Conservation (phyloP, 2,329 filamentous ascomycete species). For the Ramichloridium luteum region DNA sequence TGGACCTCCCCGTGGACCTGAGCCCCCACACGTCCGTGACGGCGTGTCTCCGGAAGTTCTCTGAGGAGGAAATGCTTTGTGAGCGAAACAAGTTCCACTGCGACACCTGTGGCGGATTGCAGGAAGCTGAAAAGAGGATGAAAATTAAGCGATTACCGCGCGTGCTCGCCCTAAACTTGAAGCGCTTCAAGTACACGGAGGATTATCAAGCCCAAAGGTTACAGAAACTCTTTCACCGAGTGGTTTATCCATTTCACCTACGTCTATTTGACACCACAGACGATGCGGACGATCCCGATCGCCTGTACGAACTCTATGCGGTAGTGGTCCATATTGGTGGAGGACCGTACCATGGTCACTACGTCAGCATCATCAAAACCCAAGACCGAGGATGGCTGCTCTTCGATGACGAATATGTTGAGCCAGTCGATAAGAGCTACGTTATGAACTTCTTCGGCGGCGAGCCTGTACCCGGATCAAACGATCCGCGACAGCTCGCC, state of each 20-base stretch:
- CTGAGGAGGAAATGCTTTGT: constrained; percentile 95
- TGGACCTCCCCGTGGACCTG: constrained; percentile 90
- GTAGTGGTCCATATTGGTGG: constrained; percentile 96
- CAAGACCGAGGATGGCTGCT: constrained; percentile 90
- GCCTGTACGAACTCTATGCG: constrained; percentile 90
- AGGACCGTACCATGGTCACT: constrained; percentile 94
- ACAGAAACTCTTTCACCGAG: constrained; percentile 92
- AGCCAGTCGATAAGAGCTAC: constrained; percentile 92
- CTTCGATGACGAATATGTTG: constrained; percentile 97
- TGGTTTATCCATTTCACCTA: constrained; percentile 93
- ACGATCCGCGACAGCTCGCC: constrained; percentile 53
- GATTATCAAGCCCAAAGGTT: constrained; percentile 57
- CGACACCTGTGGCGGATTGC: constrained; percentile 88
- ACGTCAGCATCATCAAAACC: constrained; percentile 95
- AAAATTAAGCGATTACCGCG: constrained; percentile 93
- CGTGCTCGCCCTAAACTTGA: constrained; percentile 82
- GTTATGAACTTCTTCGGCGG: constrained; percentile 97
- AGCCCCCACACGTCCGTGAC: constrained; percentile 94
- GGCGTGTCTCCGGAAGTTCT: constrained; percentile 89
- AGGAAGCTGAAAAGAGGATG: constrained; percentile 98
- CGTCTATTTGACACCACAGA: constrained; percentile 96
- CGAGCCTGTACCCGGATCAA: constrained; percentile 35
- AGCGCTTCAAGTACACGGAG: constrained; percentile 97
- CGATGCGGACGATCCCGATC: constrained; percentile 83
- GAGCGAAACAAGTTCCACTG: constrained; percentile 99